A percentile compares a stretch with the other conserved stretches of the same genome.
phyloP scores from a whole-genome alignment of 371 early-diverging fungal species.

The Fennellomyces sp. region DNA sequence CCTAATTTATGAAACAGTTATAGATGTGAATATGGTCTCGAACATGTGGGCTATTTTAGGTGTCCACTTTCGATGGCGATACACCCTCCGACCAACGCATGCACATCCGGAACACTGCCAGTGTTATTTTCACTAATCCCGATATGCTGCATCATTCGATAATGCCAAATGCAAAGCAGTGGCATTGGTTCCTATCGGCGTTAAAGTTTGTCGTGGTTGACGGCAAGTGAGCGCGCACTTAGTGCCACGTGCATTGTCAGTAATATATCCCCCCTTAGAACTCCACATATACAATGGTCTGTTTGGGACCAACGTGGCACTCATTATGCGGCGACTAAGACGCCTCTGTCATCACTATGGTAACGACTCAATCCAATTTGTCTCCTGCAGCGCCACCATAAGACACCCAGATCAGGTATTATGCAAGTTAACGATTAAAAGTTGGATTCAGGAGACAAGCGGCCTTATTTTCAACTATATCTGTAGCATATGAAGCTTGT shows the following conservation, averaged over 20 bases:
- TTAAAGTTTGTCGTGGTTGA: constrained; percentile 75
- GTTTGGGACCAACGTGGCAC: constrained; percentile 72
- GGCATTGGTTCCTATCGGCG: constrained; percentile 56
- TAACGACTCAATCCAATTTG: constrained; percentile 53
- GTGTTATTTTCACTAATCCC: constrained; percentile 80
- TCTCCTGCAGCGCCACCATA: constrained; percentile 66
- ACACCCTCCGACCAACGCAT: constrained; percentile 47
- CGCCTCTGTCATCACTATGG: constrained; percentile 57
- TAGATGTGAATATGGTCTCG: not conserved
- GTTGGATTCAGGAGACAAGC: not conserved
- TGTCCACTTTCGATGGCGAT: constrained; percentile 52
- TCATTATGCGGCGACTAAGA: constrained; percentile 68
- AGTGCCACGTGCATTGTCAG: not conserved
- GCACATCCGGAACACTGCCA: constrained; percentile 48
- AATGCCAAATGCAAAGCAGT: constrained; percentile 59
- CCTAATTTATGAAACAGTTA: too few species aligned
- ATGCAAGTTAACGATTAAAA: not conserved
- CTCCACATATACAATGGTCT: constrained; percentile 70
- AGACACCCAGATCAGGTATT: constrained; percentile 53
- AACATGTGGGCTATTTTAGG: constrained; percentile 10
- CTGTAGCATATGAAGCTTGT: constrained; percentile 48
- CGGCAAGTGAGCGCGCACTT: constrained; percentile 42
- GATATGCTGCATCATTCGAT: constrained; percentile 81
- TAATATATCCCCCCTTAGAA: constrained; percentile 39
- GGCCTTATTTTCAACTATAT: not conserved